A percentile compares a stretch with the other conserved stretches of the same genome.
These are phyloP conservation scores for Sphenostylis stenocarpa DNA, from an alignment of 306 rosid species.

Conservation along the genomic window DNA sequence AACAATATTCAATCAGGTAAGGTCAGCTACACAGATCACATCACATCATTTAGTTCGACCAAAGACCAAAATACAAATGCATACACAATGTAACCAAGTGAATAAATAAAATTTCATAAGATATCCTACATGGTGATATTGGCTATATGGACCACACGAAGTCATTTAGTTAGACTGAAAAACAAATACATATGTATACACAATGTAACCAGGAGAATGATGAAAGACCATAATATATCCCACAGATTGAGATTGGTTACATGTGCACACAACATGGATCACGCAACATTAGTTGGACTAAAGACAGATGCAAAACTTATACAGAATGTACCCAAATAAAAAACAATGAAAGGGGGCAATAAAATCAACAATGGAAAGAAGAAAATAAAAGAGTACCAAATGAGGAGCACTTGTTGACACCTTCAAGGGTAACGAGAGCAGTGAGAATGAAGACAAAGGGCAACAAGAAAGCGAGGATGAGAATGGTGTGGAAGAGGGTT, in stretches of 20 bases:
- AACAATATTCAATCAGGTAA: background rate
- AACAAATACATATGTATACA: background rate
- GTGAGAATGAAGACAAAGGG: slow-evolving; percentile 99
- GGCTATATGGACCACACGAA: background rate
- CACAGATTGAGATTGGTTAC: background rate
- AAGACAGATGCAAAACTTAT: background rate
- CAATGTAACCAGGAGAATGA: background rate
- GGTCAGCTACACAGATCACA: background rate
- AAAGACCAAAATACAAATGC: background rate
- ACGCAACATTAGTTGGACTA: background rate
- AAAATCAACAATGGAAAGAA: slow-evolving; percentile 1
- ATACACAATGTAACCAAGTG: background rate
- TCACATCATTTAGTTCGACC: background rate
- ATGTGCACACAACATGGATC: background rate
- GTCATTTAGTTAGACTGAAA: background rate
- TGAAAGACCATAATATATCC: background rate
- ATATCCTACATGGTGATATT: background rate
- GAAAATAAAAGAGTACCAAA: slow-evolving; percentile 64
- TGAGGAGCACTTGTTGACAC: slow-evolving; percentile 99
- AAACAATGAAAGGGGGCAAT: background rate
- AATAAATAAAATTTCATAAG: background rate
- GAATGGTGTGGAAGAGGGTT: slow-evolving; percentile 97
- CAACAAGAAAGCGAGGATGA: slow-evolving; percentile 91
- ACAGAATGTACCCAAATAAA: background rate
- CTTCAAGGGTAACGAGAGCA: slow-evolving; percentile 99